phyloP scores from a whole-genome alignment of 805 yeast species.

The Hermanozyma aechmeae region DNA sequence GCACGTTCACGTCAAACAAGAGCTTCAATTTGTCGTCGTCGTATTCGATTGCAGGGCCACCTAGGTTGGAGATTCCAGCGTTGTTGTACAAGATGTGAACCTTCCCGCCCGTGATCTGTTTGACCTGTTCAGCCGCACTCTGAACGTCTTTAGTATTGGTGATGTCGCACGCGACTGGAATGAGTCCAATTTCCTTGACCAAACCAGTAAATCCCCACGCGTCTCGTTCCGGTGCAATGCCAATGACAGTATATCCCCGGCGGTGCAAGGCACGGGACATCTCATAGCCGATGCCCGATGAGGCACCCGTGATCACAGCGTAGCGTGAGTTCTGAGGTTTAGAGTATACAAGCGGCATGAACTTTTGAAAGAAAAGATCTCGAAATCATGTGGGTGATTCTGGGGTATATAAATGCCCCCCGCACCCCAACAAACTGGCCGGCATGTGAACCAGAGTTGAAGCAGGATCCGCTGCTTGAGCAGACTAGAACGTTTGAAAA shows the following conservation, averaged over 20 bases:
- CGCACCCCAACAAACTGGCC: no score
- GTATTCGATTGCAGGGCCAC: conserved; percentile 24
- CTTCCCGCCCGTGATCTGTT: conserved; percentile 17
- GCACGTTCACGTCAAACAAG: conserved; percentile 25
- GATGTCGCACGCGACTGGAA: conserved; percentile 25
- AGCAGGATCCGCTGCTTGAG: no score
- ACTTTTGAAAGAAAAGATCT: no score
- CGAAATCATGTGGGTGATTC: no score
- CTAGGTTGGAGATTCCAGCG: conserved; percentile 24
- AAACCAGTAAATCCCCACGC: conserved; percentile 18
- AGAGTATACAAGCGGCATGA: no score
- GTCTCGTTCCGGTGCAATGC: conserved; percentile 19
- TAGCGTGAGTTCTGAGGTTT: no score
- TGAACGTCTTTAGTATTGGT: conserved; percentile 10
- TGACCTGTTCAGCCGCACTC: conserved; percentile 13
- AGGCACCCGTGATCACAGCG: conserved; percentile 53
- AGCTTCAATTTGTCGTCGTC: conserved; percentile 13
- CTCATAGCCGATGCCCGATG: conserved; percentile 49
- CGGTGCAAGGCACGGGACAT: conserved; percentile 36
- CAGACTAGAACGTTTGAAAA: no score
- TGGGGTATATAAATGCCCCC: no score
- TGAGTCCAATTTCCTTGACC: conserved; percentile 14
- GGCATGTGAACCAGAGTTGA: no score
- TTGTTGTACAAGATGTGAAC: conserved; percentile 32
- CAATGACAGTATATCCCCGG: conserved; percentile 29